Evolutionary conservation across 2,329 filamentous ascomycete genomes (phyloP).

Genomic region (Fusarium torreyae): DNA sequence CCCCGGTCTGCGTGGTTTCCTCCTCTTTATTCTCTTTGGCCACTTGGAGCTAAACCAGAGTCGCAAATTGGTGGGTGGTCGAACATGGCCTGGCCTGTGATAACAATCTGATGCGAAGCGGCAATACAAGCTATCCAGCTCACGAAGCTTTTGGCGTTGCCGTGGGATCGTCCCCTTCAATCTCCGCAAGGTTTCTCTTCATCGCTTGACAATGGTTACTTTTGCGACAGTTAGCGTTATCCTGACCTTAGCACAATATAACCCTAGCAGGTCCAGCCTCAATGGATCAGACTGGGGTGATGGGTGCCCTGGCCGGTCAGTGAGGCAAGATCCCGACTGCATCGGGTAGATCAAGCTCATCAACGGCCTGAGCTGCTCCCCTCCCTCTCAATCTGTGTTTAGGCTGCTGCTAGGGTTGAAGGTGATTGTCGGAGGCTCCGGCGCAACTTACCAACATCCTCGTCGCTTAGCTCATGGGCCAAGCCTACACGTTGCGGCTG

Average conservation of each 20-base stretch:
- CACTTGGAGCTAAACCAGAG: constrained; percentile 27
- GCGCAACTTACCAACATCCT: constrained; percentile 87
- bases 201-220: constrained; percentile 78
- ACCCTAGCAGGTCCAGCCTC: constrained; percentile 29
- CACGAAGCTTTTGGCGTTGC: constrained; percentile 41
- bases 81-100: constrained; percentile 29
- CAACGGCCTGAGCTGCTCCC: constrained; percentile 27
- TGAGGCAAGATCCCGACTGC: constrained; percentile 43
- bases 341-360: constrained; percentile 43
- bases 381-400: constrained; percentile 22
- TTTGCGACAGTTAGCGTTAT: constrained; percentile 47
- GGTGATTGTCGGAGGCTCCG: constrained; percentile 20
- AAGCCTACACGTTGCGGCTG: constrained; percentile 97
- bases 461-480: constrained; percentile 90
- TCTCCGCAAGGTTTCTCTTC: constrained; percentile 61
- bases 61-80: constrained; percentile 39
- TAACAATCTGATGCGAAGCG: constrained; percentile 43
- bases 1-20: constrained; percentile 35
- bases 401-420: constrained; percentile 28
- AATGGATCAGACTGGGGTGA: constrained; percentile 30
- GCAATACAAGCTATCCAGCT: constrained; percentile 40
- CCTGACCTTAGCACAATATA: constrained; percentile 25
- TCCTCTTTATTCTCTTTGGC: constrained; percentile 33
- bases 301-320: constrained; percentile 30
- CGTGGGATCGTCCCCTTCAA: constrained; percentile 41